Evolutionary conservation across 169 alveolate genomes (phyloP).

Genomic region (Plasmodium vivax): DNA sequence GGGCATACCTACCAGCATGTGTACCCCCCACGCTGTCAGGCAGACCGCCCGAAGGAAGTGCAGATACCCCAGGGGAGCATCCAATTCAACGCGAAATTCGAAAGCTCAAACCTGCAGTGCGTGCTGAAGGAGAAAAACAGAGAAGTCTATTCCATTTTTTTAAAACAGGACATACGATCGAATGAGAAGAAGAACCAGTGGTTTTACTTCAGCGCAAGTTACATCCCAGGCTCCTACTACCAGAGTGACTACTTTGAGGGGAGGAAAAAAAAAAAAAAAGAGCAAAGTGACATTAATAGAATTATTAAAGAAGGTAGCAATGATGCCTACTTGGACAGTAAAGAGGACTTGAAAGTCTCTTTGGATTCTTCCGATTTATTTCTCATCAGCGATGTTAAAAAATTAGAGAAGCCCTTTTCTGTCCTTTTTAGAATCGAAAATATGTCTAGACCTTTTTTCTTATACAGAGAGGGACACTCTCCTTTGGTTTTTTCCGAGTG

Average conservation of each 20-base stretch:
- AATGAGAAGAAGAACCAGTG: slow-evolving; percentile 69
- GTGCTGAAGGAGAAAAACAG: slow-evolving; percentile 37
- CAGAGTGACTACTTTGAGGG: background rate
- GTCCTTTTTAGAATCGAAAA: slow-evolving; percentile 42
- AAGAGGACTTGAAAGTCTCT: background rate
- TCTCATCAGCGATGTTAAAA: slow-evolving; percentile 10
- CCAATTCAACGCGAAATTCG: slow-evolving; percentile 47
- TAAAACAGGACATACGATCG: slow-evolving; percentile 26
- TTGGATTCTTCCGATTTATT: slow-evolving; percentile 34
- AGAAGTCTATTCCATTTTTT: slow-evolving; percentile 36
- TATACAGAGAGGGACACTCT: slow-evolving; percentile 66
- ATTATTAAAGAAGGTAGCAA: slow-evolving; percentile 29
- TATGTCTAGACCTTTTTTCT: slow-evolving; percentile 62
- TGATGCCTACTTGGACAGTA: background rate
- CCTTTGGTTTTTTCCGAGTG: slow-evolving; percentile 65
- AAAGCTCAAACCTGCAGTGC: slow-evolving; percentile 45
- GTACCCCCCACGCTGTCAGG: background rate
- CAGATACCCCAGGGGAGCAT: background rate
- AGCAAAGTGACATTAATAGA: slow-evolving; percentile 6
- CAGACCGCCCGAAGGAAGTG: slow-evolving; percentile 12
- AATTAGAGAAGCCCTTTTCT: slow-evolving; percentile 44
- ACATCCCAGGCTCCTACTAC: slow-evolving; percentile 39
- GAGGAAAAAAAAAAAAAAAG: background rate
- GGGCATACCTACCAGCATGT: slow-evolving; percentile 38
- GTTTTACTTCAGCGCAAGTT: slow-evolving; percentile 74